phyloP scores from a whole-genome alignment of 371 early-diverging fungal species.

The Actinomucor elegans region DNA sequence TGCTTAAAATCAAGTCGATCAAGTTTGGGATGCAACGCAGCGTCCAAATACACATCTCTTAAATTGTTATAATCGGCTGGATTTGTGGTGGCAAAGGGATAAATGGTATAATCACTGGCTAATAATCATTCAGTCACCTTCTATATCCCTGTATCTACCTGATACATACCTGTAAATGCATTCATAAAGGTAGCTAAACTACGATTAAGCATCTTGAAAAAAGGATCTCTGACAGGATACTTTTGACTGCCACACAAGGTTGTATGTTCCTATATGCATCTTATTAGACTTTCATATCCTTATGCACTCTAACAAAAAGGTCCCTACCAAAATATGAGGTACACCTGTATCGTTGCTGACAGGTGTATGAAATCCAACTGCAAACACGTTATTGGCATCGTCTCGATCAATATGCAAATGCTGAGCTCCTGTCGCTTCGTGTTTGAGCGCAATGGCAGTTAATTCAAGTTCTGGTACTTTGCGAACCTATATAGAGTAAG shows the following conservation, averaged over 20 bases:
- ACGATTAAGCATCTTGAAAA: slow-evolving; percentile 97
- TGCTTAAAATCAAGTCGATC: slow-evolving; percentile 83
- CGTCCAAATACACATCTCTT: slow-evolving; percentile 91
- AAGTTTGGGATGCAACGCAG: slow-evolving; percentile 82
- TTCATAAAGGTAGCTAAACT: slow-evolving; percentile 97
- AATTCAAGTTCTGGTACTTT: slow-evolving; percentile 68
- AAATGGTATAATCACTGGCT: slow-evolving; percentile 87
- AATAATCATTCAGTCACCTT: not conserved
- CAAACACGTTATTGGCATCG: slow-evolving; percentile 90
- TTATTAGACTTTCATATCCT: not conserved
- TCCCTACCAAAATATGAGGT: slow-evolving; percentile 82
- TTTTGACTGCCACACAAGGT: slow-evolving; percentile 86
- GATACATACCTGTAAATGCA: slow-evolving; percentile 78
- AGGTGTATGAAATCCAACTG: slow-evolving; percentile 89
- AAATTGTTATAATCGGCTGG: slow-evolving; percentile 84
- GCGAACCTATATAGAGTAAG: slow-evolving; percentile 28
- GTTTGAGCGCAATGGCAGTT: slow-evolving; percentile 66
- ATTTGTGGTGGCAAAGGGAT: slow-evolving; percentile 95
- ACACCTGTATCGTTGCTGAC: slow-evolving; percentile 84
- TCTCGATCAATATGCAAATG: slow-evolving; percentile 86
- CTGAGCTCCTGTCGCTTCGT: slow-evolving; percentile 81
- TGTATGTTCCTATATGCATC: slow-evolving; percentile 79
- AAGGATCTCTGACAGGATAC: slow-evolving; percentile 95
- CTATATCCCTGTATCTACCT: not conserved
- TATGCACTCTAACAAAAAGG: not conserved